Evolutionary conservation across 2,329 filamentous ascomycete genomes (phyloP).

Genomic region (Huntiella decipiens): DNA sequence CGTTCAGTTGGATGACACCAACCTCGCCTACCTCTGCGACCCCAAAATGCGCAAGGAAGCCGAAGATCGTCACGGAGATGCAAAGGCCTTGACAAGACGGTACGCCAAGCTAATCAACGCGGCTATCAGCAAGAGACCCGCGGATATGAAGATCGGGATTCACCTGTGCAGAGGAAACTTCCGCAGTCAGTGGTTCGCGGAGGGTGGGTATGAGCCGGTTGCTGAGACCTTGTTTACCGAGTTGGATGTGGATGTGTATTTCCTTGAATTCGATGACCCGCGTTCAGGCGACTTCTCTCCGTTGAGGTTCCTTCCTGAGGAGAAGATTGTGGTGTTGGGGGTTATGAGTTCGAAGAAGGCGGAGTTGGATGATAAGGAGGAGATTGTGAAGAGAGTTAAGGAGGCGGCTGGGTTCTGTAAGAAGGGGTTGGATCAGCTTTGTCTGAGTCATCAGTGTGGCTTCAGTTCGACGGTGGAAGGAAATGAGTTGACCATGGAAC

Average conservation of each 20-base stretch:
- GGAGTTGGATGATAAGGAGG: slow-evolving; percentile 33
- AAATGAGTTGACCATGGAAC: slow-evolving; percentile 43
- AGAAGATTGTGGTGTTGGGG: slow-evolving; percentile 44
- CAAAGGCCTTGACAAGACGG: slow-evolving; percentile 37
- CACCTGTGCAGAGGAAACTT: slow-evolving; percentile 45
- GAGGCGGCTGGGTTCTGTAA: slow-evolving; percentile 47
- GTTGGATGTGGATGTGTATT: slow-evolving; percentile 41
- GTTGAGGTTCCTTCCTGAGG: slow-evolving; percentile 33
- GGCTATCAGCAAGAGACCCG: slow-evolving; percentile 39
- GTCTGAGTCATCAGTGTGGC: slow-evolving; percentile 50
- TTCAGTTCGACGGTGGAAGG: slow-evolving; percentile 47
- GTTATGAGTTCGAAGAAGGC: slow-evolving; percentile 43
- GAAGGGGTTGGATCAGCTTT: slow-evolving; percentile 42
- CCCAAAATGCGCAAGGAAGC: slow-evolving; percentile 9
- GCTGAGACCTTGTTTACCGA: slow-evolving; percentile 39
- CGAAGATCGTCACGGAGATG: slow-evolving; percentile 10
- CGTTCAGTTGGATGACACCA: slow-evolving; percentile 44
- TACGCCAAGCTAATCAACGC: slow-evolving; percentile 61
- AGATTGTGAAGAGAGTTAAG: slow-evolving; percentile 33
- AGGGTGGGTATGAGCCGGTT: slow-evolving; percentile 45
- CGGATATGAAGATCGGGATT: slow-evolving; percentile 51
- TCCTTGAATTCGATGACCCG: slow-evolving; percentile 40
- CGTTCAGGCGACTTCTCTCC: slow-evolving; percentile 45
- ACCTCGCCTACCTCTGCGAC: slow-evolving; percentile 24
- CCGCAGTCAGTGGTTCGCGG: slow-evolving; percentile 42